Conservation (phyloP, 345 rosid genomes). For the Tarenaya hassleriana region DNA sequence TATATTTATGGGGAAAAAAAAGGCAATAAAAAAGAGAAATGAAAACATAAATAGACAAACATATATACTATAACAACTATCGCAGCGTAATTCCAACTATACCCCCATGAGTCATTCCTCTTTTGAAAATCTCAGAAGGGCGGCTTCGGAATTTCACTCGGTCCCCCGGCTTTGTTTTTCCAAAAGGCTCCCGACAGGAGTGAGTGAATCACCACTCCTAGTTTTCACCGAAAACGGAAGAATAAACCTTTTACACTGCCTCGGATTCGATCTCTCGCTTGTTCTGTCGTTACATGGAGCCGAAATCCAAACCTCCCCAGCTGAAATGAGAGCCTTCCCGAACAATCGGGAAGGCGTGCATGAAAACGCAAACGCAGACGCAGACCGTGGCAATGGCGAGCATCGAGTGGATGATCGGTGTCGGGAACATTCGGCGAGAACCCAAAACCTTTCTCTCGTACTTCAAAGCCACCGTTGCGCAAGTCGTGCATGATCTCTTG, state of each 20-base stretch:
- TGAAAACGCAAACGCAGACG: slow-evolving; percentile 81
- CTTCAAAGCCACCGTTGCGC: slow-evolving; percentile 49
- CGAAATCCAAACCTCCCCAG: slow-evolving; percentile 74
- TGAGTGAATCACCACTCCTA: too few species aligned
- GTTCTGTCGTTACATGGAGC: slow-evolving; percentile 40
- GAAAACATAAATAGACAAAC: background rate
- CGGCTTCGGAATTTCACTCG: too few species aligned
- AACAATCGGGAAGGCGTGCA: slow-evolving; percentile 58
- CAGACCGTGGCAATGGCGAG: slow-evolving; percentile 86
- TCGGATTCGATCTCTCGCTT: background rate
- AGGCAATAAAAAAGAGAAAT: slow-evolving; percentile 1
- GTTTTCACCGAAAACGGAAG: too few species aligned
- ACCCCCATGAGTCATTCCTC: too few species aligned
- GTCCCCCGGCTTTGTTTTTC: too few species aligned
- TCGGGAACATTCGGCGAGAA: slow-evolving; percentile 60
- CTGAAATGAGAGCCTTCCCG: slow-evolving; percentile 58
- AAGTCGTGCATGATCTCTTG: slow-evolving; percentile 44
- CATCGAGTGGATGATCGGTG: slow-evolving; percentile 73
- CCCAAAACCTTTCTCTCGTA: slow-evolving; percentile 38
- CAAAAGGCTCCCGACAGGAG: too few species aligned
- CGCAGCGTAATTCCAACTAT: too few species aligned
- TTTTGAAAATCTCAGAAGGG: too few species aligned
- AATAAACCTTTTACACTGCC: background rate
- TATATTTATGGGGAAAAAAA: too few species aligned
- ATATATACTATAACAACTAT: too few species aligned